Percentiles rank a stretch among this genome's conserved stretches.
Conservation (phyloP, 257 asterid species). For the Penstemon eatonii region DNA sequence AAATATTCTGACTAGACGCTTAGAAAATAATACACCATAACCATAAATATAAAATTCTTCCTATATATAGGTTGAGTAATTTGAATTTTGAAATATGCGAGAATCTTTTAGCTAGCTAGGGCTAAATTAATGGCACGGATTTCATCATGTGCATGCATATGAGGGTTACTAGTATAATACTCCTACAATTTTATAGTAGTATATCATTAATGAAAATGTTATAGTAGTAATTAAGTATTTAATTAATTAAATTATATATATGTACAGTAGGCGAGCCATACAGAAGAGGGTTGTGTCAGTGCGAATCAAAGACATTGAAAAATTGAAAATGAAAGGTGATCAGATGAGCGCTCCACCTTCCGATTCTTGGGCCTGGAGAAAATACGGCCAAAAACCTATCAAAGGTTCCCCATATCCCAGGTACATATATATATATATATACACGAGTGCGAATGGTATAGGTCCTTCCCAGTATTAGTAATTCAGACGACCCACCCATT, state of each 20-base stretch:
- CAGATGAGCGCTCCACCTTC: constrained; percentile 84
- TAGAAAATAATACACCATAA: too few species aligned
- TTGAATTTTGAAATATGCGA: too few species aligned
- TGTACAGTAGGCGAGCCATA: constrained; percentile 60
- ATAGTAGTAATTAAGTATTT: too few species aligned
- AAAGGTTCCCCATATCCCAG: constrained; percentile 97
- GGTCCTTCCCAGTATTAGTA: too few species aligned
- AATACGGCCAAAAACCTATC: constrained; percentile 93
- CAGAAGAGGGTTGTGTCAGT: constrained; percentile 77
- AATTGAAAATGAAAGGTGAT: constrained; percentile 69
- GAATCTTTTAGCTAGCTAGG: too few species aligned
- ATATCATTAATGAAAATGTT: too few species aligned
- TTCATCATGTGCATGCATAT: constrained; percentile 37
- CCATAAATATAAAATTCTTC: too few species aligned
- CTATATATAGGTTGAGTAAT: too few species aligned
- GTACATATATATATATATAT: constrained; percentile 29
- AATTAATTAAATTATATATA: not conserved
- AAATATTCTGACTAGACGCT: too few species aligned
- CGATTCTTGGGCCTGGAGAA: constrained; percentile 99
- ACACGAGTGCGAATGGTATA: not conserved
- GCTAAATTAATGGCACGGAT: not conserved
- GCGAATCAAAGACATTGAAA: constrained; percentile 73
- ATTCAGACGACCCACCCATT: too few species aligned
- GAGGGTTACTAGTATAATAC: not conserved
- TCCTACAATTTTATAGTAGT: too few species aligned